phyloP scores from a whole-genome alignment of 192 early-diverging fungal genomes.

The Gonapodya sp. region DNA sequence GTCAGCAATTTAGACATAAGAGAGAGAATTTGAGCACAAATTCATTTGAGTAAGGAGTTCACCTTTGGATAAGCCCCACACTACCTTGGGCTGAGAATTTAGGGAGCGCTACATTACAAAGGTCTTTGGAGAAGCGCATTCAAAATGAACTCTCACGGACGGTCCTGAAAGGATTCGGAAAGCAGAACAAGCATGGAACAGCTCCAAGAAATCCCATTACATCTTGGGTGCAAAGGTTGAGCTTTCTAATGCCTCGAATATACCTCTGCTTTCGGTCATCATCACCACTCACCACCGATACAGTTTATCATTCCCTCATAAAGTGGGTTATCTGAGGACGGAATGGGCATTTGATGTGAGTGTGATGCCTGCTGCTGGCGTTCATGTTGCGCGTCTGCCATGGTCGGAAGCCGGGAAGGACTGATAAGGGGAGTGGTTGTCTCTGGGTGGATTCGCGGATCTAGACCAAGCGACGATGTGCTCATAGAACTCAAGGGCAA shows the following conservation, averaged over 20 bases:
- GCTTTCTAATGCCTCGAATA: neutral
- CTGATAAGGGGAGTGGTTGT: neutral
- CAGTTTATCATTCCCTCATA: neutral
- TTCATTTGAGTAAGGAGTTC: neutral
- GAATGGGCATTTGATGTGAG: neutral
- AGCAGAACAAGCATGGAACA: neutral
- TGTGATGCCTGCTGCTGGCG: neutral
- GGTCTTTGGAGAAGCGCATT: neutral
- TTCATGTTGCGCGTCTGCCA: neutral
- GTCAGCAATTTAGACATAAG: constrained; percentile 15
- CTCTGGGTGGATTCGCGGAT: neutral
- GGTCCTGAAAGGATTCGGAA: neutral
- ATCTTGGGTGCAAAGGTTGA: constrained; percentile 5
- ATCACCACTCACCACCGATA: neutral
- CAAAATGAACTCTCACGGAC: neutral
- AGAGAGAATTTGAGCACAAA: neutral
- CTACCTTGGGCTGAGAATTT: neutral
- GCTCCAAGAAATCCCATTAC: neutral
- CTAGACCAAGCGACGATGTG: neutral
- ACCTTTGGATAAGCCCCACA: neutral
- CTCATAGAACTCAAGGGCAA: too few species aligned
- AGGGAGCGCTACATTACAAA: neutral
- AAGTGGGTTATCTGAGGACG: neutral
- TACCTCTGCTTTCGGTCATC: neutral
- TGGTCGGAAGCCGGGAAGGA: neutral